phyloP scores from a whole-genome alignment of 1,284 basidiomycete species.

The Vanrija sp. region DNA sequence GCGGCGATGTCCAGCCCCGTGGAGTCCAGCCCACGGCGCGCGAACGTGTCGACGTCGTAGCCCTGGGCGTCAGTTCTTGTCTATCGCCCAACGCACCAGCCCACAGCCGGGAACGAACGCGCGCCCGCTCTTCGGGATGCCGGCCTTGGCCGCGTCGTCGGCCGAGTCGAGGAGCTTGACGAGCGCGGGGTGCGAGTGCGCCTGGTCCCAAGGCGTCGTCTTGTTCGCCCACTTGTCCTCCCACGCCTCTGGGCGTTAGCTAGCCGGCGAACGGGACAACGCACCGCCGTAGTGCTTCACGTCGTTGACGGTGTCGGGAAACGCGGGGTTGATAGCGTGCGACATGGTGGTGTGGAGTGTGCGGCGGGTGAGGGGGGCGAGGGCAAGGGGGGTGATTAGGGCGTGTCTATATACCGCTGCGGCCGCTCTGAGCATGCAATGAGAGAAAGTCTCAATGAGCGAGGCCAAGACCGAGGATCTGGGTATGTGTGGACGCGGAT shows the following conservation, averaged over 20 bases:
- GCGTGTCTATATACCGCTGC: no score
- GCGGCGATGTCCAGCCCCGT: conserved; percentile 59
- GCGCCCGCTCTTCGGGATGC: conserved; percentile 56
- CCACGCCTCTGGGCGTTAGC: conserved; percentile 17
- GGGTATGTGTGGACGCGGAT: no score
- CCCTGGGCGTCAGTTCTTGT: conserved; percentile 51
- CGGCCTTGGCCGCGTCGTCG: conserved; percentile 44
- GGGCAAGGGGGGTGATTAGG: no score
- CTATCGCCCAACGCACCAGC: conserved; percentile 51
- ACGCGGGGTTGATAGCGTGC: background rate
- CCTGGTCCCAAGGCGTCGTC: conserved; percentile 56
- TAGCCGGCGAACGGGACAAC: background rate
- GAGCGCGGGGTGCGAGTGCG: conserved; percentile 58
- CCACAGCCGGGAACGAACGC: conserved; percentile 72
- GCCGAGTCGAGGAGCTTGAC: conserved; percentile 56
- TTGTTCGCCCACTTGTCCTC: conserved; percentile 44
- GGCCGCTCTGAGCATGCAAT: no score
- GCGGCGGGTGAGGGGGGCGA: no score
- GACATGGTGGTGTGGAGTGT: background rate
- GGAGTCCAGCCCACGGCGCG: conserved; percentile 53
- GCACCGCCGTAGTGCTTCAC: background rate
- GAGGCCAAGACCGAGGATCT: no score
- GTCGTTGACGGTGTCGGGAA: background rate
- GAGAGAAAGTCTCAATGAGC: no score
- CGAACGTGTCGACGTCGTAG: conserved; percentile 63